phyloP scores from a whole-genome alignment of 305 asterid species.

The Fraxinus angustifolia region DNA sequence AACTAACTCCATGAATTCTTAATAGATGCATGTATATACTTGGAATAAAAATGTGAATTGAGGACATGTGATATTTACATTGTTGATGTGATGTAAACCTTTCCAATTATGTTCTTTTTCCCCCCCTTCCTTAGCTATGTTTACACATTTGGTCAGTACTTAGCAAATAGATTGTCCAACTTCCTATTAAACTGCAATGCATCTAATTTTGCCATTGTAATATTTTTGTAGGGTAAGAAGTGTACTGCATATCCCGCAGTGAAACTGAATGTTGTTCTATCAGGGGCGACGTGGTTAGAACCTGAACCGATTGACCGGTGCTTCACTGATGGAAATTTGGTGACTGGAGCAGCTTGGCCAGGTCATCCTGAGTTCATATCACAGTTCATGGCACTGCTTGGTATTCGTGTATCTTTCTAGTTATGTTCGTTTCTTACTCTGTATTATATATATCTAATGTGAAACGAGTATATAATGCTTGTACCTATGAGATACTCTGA shows the following conservation, averaged over 20 bases:
- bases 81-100: background rate
- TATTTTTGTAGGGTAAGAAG: slow-evolving; percentile 59
- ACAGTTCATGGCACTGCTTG: slow-evolving; percentile 78
- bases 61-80: background rate
- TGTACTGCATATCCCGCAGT: slow-evolving; percentile 98
- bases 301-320: slow-evolving; percentile 88
- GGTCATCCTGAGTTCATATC: slow-evolving; percentile 90
- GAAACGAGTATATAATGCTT: background rate
- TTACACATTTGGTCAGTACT: background rate
- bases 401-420: slow-evolving; percentile 54
- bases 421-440: background rate
- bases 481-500: background rate
- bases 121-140: background rate
- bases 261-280: slow-evolving; percentile 78
- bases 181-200: background rate
- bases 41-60: background rate
- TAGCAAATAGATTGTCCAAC: background rate
- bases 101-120: background rate
- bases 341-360: slow-evolving; percentile 98
- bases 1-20: background rate
- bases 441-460: background rate
- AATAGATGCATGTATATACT: background rate
- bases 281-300: slow-evolving; percentile 85
- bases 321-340: slow-evolving; percentile 88
- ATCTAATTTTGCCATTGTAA: background rate